Evolutionary conservation across 495 filamentous ascomycete genomes (phyloP), one percentile per base, ranked within the genome.

Genomic region (Penicillium samsonianum): DNA sequence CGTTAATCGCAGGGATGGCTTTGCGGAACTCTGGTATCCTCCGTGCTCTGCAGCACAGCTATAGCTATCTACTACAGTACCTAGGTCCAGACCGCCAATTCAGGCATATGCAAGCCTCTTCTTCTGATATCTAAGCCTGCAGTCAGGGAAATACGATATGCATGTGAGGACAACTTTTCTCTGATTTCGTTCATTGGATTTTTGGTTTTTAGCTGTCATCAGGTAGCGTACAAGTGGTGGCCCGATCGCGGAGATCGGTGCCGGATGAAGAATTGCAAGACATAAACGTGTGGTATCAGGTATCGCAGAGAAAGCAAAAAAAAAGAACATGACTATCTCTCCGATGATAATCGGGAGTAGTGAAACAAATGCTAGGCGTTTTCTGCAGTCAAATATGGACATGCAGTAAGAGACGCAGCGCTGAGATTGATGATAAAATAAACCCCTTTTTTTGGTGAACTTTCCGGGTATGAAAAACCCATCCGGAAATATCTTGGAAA

Each of bases 281-380:
- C 58, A 53, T 42, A 61, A 59, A 37, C 50, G 64, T 50, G 59
- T 73, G 72, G 71, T 72, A 72, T 74, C 65, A 71, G 69, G 69
- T 74, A 74, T 71, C 72, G 69, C 64, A 55, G 46, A 58, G 54
- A 60, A 38, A 56, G 51, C 2, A 48, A 37, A 46, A 4, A 48
- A 37, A 46, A 52, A 48, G 61, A 63, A 59, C 54, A 56, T 57
- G 35, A 50, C 62, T 57, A 51, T 60, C 53, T 48, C 60, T 41
- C 50, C 38, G 45, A 38, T 37, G 19, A 19, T 63, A 65, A 61
- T 56, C 53, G 50, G 59, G 53, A 37, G 42, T 6, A 9, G 44
- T n/a, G 14, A 46, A 26, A 55, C 43, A 55, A 58, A 62, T 57
- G 58, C 52, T 57, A 37, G 33, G 47, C 38, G 42, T 62, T 65